phyloP scores from a whole-genome alignment of 805 yeast species.

The Yarrowia sp. region DNA sequence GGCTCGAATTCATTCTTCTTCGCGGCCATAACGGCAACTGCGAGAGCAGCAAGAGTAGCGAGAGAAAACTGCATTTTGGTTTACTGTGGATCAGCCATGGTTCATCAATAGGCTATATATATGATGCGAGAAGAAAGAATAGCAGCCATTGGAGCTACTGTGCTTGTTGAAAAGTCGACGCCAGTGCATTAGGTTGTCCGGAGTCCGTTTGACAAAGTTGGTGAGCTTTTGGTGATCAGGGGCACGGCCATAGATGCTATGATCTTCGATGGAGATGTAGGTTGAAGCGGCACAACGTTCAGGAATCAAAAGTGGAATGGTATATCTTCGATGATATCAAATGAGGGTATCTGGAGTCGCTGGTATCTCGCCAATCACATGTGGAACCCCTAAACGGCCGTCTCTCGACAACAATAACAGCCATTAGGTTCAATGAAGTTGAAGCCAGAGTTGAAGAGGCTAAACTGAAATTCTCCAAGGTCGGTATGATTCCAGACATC shows the following conservation, averaged over 20 bases:
- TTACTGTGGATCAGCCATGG: not conserved
- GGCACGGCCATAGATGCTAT: not conserved
- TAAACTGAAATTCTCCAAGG: not conserved
- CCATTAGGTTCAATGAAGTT: not conserved
- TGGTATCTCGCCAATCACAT: not conserved
- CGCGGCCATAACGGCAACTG: not conserved
- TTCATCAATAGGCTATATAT: not conserved
- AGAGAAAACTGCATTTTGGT: not conserved
- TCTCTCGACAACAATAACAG: not conserved
- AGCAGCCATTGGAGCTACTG: not conserved
- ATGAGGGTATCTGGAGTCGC: not conserved
- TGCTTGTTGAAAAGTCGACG: not conserved
- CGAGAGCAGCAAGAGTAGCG: not conserved
- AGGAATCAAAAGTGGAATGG: not conserved
- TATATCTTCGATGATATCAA: not conserved
- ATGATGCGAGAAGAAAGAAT: not conserved
- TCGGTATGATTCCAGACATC: too few relatives aligned
- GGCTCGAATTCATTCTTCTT: not conserved
- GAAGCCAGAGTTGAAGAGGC: not conserved
- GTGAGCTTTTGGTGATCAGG: conserved; percentile 3
- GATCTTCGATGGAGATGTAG: not conserved
- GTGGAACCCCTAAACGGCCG: not conserved
- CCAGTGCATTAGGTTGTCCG: not conserved
- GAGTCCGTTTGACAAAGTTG: not conserved
- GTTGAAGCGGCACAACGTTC: too few relatives aligned